Base-by-base conservation (phyloP, 495 filamentous ascomycete species). In the Penicillium daleae region DNA sequence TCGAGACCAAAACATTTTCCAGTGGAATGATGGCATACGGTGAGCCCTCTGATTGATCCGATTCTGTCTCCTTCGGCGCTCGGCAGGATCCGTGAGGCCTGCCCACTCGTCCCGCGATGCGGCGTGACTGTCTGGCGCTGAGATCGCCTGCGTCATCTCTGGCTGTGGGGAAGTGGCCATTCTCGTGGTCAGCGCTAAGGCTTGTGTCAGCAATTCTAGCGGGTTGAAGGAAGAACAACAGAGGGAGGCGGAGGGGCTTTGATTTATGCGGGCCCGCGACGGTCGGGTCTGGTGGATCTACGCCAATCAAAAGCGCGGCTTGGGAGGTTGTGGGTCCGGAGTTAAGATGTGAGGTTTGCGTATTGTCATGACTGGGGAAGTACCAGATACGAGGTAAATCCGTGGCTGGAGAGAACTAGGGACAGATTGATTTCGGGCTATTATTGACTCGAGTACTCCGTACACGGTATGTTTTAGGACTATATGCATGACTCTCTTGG, bases 41-140 rank as follows among this genome's bases (percentile, higher is more conserved):
- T 68, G 74, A 21, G 78, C 78, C 51, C 78, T 64, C 63, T 82
- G 78, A 57, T 81, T 79, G 19, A 80, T 51, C 13, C 80, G 70
- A 63, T 82, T 82, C 64, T 82, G 80, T 32, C 72, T 62, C 48
- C 71, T 60, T 35, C 78, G 68, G 3, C 80, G 66, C 57, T 81
- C 79, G 40, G 70, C 71, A 3, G 72, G 66, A 52, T 79, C 76
- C 3, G 70, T 71, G 15, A 76, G 46, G 0, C 74, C 78, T 1
- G 70, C 60, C 80, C 80, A 80, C 35, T 78, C 72, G 58, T 82
- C 78, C 8, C 39, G 42, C 6, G 60, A 5, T 17, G 57, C 24
- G 19, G 24, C 24, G 10, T 26, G 15, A 24, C 27, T 27, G 17
- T 59, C 29, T 8, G 58, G 29, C 39, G 62, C 61, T 21, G 32